A percentile compares a stretch with the other conserved stretches of the same genome.
These are phyloP conservation scores for Globisporangium rhizosaccharum DNA, from an alignment of 352 stramenopile genomes.

Conservation along the genomic window DNA sequence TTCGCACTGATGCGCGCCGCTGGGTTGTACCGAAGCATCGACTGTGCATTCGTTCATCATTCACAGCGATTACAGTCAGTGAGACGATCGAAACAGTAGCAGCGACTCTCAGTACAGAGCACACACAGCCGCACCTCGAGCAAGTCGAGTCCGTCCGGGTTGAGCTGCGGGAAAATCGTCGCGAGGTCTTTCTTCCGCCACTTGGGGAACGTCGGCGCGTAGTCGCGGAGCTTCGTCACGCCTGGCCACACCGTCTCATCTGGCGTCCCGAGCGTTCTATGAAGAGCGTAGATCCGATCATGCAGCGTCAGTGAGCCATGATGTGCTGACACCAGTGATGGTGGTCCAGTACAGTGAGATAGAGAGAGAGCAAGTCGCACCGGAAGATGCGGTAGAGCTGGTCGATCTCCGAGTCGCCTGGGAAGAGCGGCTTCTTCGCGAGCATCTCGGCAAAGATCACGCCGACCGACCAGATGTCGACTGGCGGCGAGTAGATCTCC, in stretches of 20 bases:
- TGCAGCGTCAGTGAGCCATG: neutral
- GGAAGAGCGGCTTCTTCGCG: constrained; percentile 76
- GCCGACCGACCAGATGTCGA: constrained; percentile 87
- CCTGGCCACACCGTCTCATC: constrained; percentile 95
- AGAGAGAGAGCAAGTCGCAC: constrained; percentile 14
- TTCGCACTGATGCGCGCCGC: constrained; percentile 70
- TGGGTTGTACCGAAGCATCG: constrained; percentile 75
- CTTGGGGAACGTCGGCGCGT: constrained; percentile 92
- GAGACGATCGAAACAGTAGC: neutral
- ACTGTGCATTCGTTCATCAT: constrained; percentile 16
- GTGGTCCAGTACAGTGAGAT: neutral
- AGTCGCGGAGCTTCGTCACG: constrained; percentile 95
- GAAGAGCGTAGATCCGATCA: neutral
- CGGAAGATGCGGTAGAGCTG: constrained; percentile 87
- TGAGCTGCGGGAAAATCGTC: constrained; percentile 58
- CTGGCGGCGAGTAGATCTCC: constrained; percentile 77
- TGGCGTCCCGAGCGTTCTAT: constrained; percentile 92
- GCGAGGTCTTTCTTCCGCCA: constrained; percentile 89
- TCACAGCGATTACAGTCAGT: neutral
- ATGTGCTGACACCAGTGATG: neutral
- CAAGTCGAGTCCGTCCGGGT: constrained; percentile 51
- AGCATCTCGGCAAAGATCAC: constrained; percentile 87
- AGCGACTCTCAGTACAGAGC: neutral
- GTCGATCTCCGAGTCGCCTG: constrained; percentile 83
- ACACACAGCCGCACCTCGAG: constrained; percentile 32